Evolutionary conservation across 129 eudicot genomes (phyloP), one percentile per base, ranked within the genome.

Genomic region (Logfia minima): DNA sequence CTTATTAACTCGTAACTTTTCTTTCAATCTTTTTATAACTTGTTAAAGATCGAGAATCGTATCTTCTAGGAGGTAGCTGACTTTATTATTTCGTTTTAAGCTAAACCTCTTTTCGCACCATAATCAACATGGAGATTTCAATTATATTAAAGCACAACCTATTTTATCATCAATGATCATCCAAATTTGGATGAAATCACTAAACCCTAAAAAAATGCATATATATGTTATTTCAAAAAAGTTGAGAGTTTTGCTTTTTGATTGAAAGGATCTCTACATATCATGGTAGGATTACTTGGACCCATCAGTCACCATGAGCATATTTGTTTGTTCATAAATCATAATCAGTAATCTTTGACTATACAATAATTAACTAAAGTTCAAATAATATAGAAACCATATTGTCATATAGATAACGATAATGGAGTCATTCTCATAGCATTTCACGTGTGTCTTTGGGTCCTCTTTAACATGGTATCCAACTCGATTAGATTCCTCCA

Each of bases 381-480:
- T 64, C 22, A 63, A 45, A 66, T 29, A 43, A 28, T 37, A 74
- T 35, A 70, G 6, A 29, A 59, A 16, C 8, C 70, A 66, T 26
- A 55, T 9, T 7, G 48, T 41, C 48, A 41, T 41, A 41, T 1
- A 74, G 69, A 80, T 80, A 80, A 74, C 51, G 84, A 66, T 80
- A 74, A 80, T 39, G 65, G 84, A 58, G 56, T 68, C 84, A 28
- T 74, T 70, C 79, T 80, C 75, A 66, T 74, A 74, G 70, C 75
- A 75, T 67, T 80, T 80, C 84, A 80, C 80, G 84, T 80, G 80
- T 56, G 83, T 9, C 63, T 58, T 66, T 59, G 75, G 83, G 83
- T 74, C 83, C 79, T 74, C 60, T 59, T 53, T 29, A 39, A 74
- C 83, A 66, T 72, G 79, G 62, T 66, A 55, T 24, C 63, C 31